Evolutionary conservation across 148 eudicot species (phyloP).

Genomic region (Camellia japonica): DNA sequence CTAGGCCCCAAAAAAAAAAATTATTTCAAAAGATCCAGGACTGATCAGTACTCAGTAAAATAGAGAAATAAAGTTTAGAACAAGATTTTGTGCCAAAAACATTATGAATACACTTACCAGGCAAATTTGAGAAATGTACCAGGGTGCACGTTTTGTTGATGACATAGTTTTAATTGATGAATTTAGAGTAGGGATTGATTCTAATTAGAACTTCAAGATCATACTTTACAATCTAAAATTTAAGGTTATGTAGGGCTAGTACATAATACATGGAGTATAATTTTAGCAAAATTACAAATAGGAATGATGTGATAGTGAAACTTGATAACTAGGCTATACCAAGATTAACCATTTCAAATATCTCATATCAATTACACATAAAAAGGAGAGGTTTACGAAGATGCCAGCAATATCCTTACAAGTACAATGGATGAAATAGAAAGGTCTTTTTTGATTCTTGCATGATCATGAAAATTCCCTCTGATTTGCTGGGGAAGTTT

Average conservation of each 20-base stretch:
- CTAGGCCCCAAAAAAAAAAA: neutral
- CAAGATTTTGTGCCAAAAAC: neutral
- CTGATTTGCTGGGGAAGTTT: neutral
- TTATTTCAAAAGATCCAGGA: neutral
- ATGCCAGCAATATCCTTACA: neutral
- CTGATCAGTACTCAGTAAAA: neutral
- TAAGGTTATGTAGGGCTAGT: neutral
- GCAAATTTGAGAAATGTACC: neutral
- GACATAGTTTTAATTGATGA: neutral
- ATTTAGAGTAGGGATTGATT: neutral
- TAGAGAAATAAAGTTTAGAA: neutral
- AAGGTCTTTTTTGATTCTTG: neutral
- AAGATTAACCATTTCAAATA: neutral
- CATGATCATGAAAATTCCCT: no score
- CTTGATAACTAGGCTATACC: neutral
- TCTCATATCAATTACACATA: constrained; percentile 5
- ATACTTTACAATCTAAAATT: neutral
- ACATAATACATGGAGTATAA: neutral
- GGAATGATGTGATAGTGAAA: neutral
- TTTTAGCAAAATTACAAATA: neutral
- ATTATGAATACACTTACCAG: neutral
- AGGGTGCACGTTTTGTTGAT: neutral
- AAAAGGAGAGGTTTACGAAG: neutral
- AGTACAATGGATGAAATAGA: neutral
- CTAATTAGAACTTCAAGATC: neutral